phyloP scores from a whole-genome alignment of 2,329 filamentous ascomycete species.

The Talaromyces pinophilus region DNA sequence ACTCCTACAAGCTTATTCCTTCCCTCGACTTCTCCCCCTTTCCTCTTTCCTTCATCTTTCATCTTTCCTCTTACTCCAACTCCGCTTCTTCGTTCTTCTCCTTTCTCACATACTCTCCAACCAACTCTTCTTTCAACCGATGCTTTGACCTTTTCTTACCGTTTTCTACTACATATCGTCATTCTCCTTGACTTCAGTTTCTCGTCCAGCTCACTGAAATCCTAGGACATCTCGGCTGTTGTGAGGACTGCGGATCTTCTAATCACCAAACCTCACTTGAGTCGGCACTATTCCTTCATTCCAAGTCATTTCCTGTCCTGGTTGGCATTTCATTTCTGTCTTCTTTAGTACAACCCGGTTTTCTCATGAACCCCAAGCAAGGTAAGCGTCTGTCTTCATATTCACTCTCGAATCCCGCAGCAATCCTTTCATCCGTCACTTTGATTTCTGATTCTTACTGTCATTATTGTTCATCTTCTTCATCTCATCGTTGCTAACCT shows the following conservation, averaged over 20 bases:
- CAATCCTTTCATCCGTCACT: background rate
- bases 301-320: background rate
- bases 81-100: background rate
- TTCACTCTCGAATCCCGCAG: too few species aligned
- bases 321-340: too few species aligned
- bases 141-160: background rate
- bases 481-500: background rate
- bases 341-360: too few species aligned
- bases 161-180: background rate
- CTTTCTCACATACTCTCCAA: background rate
- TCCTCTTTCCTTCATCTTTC: background rate
- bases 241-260: background rate
- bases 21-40: background rate
- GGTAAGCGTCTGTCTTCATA: background rate
- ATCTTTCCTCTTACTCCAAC: background rate
- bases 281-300: background rate
- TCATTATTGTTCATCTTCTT: background rate
- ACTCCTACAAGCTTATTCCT: background rate
- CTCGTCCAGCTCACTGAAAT: background rate
- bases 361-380: background rate
- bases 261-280: background rate
- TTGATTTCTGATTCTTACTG: background rate
- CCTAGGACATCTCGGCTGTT: background rate
- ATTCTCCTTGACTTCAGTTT: background rate
- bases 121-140: background rate